Conservation (phyloP, 2,329 filamentous ascomycete genomes). For the Aspergillus ustus region DNA sequence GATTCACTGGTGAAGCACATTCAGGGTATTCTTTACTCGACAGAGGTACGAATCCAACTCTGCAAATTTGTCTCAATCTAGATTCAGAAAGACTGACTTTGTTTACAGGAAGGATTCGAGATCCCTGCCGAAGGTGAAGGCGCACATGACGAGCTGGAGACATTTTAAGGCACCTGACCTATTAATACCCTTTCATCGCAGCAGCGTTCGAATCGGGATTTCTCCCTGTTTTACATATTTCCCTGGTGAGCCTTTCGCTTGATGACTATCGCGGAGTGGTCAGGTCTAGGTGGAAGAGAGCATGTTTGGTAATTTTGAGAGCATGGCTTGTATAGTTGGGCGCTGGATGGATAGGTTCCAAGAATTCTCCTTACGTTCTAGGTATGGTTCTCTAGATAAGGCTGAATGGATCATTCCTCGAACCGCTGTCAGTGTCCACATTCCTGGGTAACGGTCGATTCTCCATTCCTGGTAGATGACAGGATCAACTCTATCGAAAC, state of each 20-base stretch:
- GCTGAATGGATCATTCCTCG: conserved; percentile 1
- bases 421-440: neutral
- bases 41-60: conserved; percentile 64
- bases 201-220: conserved; percentile 24
- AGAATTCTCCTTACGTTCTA: neutral
- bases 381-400: conserved; percentile 1
- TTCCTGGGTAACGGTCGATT: conserved; percentile 1
- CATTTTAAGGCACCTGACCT: conserved; percentile 32
- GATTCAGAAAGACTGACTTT: conserved; percentile 10
- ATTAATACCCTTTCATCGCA: conserved; percentile 34
- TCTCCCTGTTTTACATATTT: conserved; percentile 11
- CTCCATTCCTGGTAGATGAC: neutral
- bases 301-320: conserved; percentile 9
- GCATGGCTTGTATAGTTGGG: conserved; percentile 7
- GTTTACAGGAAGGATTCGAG: conserved; percentile 37
- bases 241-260: conserved; percentile 11
- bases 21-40: conserved; percentile 95
- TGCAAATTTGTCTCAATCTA: neutral
- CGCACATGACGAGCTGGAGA: conserved; percentile 36
- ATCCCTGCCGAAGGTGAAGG: conserved; percentile 36
- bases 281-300: neutral
- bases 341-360: neutral
- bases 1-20: conserved; percentile 92
- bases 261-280: neutral
- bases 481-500: neutral